Percentiles rank a stretch among this genome's conserved stretches.
Evolutionary conservation across 192 early-diverging fungal species (phyloP).

Genomic region (Coemansia sp.): DNA sequence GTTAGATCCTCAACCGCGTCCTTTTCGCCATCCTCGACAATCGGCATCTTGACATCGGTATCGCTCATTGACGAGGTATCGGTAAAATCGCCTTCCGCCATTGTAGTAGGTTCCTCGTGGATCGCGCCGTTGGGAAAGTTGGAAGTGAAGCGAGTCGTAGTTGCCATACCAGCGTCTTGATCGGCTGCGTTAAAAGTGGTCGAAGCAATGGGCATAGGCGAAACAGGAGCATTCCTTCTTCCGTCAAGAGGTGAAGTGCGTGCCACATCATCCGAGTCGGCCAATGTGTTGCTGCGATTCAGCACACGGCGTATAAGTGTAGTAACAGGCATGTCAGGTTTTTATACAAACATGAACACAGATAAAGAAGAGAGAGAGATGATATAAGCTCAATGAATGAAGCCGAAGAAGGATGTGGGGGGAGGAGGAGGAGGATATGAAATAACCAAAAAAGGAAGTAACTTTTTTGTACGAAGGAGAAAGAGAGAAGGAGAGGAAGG

Average conservation of each 20-base stretch:
- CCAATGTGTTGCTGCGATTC: conserved; percentile 30
- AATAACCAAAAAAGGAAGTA: not conserved
- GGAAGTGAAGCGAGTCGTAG: conserved; percentile 2
- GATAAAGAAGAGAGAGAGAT: not conserved
- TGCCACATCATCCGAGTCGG: conserved; percentile 8
- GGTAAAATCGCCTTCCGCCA: conserved; percentile 23
- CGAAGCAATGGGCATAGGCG: conserved; percentile 7
- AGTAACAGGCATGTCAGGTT: conserved; percentile 18
- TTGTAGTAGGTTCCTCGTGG: conserved; percentile 13
- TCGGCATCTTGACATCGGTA: conserved; percentile 25
- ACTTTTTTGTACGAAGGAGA: not conserved
- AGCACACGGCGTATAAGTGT: conserved; percentile 45
- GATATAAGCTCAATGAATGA: not conserved
- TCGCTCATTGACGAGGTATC: conserved; percentile 34
- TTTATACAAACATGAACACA: not conserved
- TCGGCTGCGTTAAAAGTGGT: not conserved
- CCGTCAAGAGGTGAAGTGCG: not conserved
- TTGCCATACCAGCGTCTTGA: conserved; percentile 11
- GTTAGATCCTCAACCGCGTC: conserved; percentile 29
- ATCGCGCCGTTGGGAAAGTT: conserved; percentile 8
- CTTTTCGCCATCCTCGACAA: conserved; percentile 20
- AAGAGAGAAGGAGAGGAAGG: not conserved
- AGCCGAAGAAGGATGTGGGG: too few relatives aligned
- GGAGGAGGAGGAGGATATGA: not conserved
- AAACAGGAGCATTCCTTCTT: not conserved